Conservation (phyloP, 2,329 filamentous ascomycete genomes). For the Penicillium polonicum region DNA sequence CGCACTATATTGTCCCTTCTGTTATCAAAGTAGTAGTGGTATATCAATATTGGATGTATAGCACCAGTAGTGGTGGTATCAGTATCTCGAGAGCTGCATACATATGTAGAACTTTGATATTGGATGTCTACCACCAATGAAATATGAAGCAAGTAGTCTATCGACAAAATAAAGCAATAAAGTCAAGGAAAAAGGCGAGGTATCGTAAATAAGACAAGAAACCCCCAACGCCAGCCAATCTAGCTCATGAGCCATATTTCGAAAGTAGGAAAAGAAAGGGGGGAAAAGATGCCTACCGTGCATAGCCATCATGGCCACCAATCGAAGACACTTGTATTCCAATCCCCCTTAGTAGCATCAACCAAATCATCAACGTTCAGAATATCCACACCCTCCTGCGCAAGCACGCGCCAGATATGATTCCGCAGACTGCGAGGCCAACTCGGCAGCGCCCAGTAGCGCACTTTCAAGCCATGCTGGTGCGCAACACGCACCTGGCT, state of each 20-base stretch:
- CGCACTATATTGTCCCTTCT: no score
- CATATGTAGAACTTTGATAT: background rate
- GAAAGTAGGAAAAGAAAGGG: background rate
- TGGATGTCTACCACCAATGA: background rate
- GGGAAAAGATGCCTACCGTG: background rate
- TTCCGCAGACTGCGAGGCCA: constrained; percentile 57
- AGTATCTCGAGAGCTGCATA: background rate
- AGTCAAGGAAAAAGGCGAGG: background rate
- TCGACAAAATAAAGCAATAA: background rate
- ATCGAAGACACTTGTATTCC: constrained; percentile 41
- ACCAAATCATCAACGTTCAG: constrained; percentile 59
- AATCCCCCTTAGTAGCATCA: constrained; percentile 49
- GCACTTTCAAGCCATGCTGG: constrained; percentile 52
- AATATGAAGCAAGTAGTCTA: constrained; percentile 5
- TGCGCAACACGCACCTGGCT: constrained; percentile 55
- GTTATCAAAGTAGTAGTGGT: background rate
- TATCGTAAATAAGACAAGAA: constrained; percentile 5
- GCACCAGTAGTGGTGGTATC: background rate
- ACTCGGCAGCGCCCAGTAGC: constrained; percentile 57
- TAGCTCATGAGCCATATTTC: background rate
- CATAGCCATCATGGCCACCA: constrained; percentile 31
- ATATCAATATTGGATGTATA: background rate
- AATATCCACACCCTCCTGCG: constrained; percentile 55
- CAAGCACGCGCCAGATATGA: constrained; percentile 54
- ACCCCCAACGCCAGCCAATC: background rate